Evolutionary conservation across 2,329 filamentous ascomycete species (phyloP).

Genomic region (Aspergillus novofumigatus): DNA sequence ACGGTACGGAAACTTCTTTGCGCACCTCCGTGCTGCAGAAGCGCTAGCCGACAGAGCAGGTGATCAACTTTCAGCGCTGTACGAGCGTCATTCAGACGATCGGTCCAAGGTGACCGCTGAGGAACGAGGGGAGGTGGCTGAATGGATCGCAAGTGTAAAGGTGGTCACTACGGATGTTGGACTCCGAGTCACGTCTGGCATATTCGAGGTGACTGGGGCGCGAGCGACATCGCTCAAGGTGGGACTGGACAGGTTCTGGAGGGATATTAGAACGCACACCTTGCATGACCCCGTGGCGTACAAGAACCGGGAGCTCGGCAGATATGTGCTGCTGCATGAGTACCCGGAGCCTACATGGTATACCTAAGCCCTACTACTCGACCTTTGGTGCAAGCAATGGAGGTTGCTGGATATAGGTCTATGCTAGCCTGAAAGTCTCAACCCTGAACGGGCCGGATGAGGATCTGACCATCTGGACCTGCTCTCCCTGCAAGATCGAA

Average conservation of each 20-base stretch:
- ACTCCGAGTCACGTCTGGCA: slow-evolving; percentile 54
- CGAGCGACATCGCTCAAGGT: slow-evolving; percentile 56
- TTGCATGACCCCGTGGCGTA: slow-evolving; percentile 66
- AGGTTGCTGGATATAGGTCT: neutral
- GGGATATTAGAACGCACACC: slow-evolving; percentile 62
- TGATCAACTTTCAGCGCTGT: slow-evolving; percentile 46
- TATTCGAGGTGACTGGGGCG: slow-evolving; percentile 62
- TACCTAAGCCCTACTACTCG: slow-evolving; percentile 37
- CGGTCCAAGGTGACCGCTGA: slow-evolving; percentile 46
- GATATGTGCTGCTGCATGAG: slow-evolving; percentile 55
- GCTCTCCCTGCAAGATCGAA: neutral
- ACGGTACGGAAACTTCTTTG: slow-evolving; percentile 61
- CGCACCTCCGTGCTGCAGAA: slow-evolving; percentile 58
- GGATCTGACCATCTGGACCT: neutral
- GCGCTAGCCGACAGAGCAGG: slow-evolving; percentile 57
- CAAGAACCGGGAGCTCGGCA: slow-evolving; percentile 60
- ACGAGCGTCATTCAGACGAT: slow-evolving; percentile 38
- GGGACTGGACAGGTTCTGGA: slow-evolving; percentile 62
- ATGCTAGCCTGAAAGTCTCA: neutral
- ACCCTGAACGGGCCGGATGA: neutral
- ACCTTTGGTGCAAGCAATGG: neutral
- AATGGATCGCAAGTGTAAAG: slow-evolving; percentile 61
- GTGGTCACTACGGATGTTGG: slow-evolving; percentile 59
- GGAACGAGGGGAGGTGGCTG: slow-evolving; percentile 57
- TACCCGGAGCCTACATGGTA: slow-evolving; percentile 60